These are phyloP conservation scores for Diophrys sp. DNA, from an alignment of 73 alveolate species.

Conservation along the genomic window DNA sequence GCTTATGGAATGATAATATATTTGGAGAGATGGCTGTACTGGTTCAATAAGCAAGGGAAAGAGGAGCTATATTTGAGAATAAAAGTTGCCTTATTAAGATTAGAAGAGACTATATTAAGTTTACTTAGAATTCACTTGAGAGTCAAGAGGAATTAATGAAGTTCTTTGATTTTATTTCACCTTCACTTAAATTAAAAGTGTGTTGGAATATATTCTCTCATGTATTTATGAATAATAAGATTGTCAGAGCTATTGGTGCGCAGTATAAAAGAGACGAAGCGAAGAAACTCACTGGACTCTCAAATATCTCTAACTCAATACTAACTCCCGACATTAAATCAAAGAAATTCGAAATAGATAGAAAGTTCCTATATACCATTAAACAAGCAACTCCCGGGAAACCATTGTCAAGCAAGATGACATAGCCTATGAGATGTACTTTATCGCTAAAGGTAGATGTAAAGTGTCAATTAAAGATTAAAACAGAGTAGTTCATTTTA, in stretches of 20 bases:
- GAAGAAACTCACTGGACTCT: neutral
- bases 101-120: constrained; percentile 35
- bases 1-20: constrained; percentile 32
- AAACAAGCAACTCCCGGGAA: constrained; percentile 65
- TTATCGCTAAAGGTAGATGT: constrained; percentile 50
- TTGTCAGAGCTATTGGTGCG: neutral
- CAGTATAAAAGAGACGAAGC: neutral
- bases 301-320: neutral
- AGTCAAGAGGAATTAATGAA: constrained; percentile 30
- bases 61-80: constrained; percentile 12
- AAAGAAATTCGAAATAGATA: constrained; percentile 24
- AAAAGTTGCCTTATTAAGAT: constrained; percentile 37
- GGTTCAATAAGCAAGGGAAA: constrained; percentile 17
- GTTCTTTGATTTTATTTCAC: constrained; percentile 47
- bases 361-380: neutral
- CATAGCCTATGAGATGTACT: constrained; percentile 17
- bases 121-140: constrained; percentile 20
- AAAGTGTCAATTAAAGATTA: constrained; percentile 47
- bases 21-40: constrained; percentile 52
- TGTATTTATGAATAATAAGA: constrained; percentile 8
- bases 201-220: constrained; percentile 15
- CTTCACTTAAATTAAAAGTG: constrained; percentile 38
- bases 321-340: neutral
- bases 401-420: constrained; percentile 45
- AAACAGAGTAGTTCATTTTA: constrained; percentile 1